phyloP scores from a whole-genome alignment of 2,329 filamentous ascomycete species.

The Fusarium sp. region DNA sequence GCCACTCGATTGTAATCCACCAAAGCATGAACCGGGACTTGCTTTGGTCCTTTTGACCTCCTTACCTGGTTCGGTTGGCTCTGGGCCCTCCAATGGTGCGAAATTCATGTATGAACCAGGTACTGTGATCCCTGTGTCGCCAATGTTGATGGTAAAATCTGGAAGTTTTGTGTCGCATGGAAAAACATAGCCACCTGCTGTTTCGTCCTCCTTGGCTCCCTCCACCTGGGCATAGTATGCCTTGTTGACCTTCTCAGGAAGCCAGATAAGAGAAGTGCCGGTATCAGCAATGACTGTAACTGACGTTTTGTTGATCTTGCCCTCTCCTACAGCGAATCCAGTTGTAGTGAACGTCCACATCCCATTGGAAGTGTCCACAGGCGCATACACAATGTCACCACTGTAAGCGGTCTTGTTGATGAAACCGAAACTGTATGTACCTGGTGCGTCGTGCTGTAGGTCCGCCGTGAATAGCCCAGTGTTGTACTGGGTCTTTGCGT shows the following conservation, averaged over 20 bases:
- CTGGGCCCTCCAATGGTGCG: constrained; percentile 52
- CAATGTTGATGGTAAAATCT: constrained; percentile 67
- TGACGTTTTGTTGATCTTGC: constrained; percentile 44
- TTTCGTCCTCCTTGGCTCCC: constrained; percentile 56
- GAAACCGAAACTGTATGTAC: constrained; percentile 79
- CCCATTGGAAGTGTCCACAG: constrained; percentile 70
- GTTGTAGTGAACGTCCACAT: constrained; percentile 71
- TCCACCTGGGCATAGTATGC: constrained; percentile 62
- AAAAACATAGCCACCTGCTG: constrained; percentile 61
- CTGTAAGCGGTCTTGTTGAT: constrained; percentile 74
- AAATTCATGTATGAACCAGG: constrained; percentile 68
- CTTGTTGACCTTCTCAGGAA: constrained; percentile 64
- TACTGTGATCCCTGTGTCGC: constrained; percentile 68
- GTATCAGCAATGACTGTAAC: constrained; percentile 66
- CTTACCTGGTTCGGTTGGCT: not conserved
- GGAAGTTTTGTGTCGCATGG: constrained; percentile 61
- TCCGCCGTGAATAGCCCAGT: constrained; percentile 74
- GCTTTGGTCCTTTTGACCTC: not conserved
- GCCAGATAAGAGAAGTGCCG: constrained; percentile 74
- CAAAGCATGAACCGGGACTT: constrained; percentile 65
- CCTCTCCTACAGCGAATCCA: constrained; percentile 35
- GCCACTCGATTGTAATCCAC: constrained; percentile 73
- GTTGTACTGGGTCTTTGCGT: constrained; percentile 38
- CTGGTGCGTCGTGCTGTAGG: constrained; percentile 66
- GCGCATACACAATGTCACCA: constrained; percentile 71